phyloP scores from a whole-genome alignment of 495 filamentous ascomycete species.

The Hypoxylon fragiforme region DNA sequence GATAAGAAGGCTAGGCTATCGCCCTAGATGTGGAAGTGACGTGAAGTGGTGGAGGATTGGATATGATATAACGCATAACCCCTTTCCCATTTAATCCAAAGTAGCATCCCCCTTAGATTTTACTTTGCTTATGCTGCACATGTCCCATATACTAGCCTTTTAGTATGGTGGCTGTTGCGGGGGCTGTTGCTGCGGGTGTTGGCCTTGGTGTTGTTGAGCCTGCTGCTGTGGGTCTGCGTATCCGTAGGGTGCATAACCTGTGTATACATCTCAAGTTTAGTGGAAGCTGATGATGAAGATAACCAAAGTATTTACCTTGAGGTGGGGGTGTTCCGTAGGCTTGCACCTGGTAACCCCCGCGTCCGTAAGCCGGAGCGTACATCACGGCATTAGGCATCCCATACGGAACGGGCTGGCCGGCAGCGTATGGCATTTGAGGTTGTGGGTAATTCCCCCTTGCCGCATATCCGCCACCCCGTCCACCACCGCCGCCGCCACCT shows the following conservation, averaged over 20 bases:
- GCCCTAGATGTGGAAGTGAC: slow-evolving; percentile 5
- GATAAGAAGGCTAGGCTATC: slow-evolving; percentile 8
- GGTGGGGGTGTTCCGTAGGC: slow-evolving; percentile 44
- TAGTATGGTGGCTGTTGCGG: slow-evolving; percentile 42
- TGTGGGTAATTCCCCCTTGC: slow-evolving; percentile 49
- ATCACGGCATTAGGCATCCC: slow-evolving; percentile 33
- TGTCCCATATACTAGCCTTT: not conserved
- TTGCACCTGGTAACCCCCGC: slow-evolving; percentile 38
- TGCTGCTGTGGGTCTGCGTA: slow-evolving; percentile 46
- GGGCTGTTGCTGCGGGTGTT: slow-evolving; percentile 33
- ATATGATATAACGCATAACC: not conserved
- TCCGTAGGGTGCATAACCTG: slow-evolving; percentile 39
- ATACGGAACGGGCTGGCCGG: slow-evolving; percentile 31
- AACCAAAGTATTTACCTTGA: slow-evolving; percentile 42
- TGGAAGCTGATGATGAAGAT: not conserved
- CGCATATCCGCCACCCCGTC: slow-evolving; percentile 34
- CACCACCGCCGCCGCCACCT: slow-evolving; percentile 56
- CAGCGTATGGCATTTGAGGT: slow-evolving; percentile 36
- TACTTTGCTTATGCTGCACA: not conserved
- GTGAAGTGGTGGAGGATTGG: not conserved
- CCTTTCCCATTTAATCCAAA: not conserved
- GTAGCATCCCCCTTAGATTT: not conserved
- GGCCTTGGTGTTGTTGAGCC: slow-evolving; percentile 17
- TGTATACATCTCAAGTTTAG: slow-evolving; percentile 6
- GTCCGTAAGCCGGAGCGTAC: slow-evolving; percentile 34